Conservation (phyloP, 2,329 filamentous ascomycete genomes). For the Conoideocrella luteorostrata region DNA sequence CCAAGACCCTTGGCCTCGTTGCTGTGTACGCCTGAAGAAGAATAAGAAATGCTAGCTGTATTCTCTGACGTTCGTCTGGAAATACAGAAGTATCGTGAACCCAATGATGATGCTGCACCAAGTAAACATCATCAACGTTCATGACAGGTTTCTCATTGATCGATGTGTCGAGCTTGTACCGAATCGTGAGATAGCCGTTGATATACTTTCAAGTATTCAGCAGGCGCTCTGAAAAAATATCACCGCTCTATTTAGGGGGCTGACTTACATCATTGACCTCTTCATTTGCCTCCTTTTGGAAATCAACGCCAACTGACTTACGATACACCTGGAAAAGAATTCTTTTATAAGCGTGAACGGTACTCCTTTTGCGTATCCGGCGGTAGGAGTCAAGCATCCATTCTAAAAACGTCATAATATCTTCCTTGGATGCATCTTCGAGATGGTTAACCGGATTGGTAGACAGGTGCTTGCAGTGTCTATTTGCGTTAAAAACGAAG, state of each 20-base stretch:
- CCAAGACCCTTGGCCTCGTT: not conserved
- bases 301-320: not conserved
- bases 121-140: not conserved
- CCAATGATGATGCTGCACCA: not conserved
- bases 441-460: not conserved
- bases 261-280: not conserved
- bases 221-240: not conserved
- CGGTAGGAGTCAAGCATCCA: not conserved
- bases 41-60: not conserved
- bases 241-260: not conserved
- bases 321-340: not conserved
- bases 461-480: not conserved
- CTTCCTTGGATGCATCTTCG: not conserved
- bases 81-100: not conserved
- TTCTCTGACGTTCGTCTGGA: not conserved
- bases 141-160: not conserved
- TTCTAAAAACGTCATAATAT: not conserved
- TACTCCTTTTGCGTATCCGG: conserved; percentile 1
- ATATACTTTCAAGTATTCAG: not conserved
- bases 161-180: not conserved
- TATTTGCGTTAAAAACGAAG: not conserved
- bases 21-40: not conserved
- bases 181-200: not conserved
- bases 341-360: not conserved
- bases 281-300: not conserved